Evolutionary conservation across 345 rosid species (phyloP).

Genomic region (Zanthoxylum bungeanum): DNA sequence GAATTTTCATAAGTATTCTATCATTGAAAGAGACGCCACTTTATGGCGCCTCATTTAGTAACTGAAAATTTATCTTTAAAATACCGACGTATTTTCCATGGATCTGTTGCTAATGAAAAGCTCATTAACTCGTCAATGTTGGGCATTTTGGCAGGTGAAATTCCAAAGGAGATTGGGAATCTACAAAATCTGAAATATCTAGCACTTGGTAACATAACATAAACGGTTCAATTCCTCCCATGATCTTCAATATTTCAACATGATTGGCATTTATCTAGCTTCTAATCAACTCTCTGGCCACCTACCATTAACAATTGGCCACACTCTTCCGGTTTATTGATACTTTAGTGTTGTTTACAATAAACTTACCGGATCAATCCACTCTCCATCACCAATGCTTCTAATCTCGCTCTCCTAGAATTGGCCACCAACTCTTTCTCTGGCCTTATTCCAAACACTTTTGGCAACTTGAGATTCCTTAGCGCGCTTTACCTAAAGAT

Average conservation of each 20-base stretch:
- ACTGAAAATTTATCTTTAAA: too few relatives aligned
- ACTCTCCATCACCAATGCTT: conserved; percentile 2
- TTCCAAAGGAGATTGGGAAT: conserved; percentile 16
- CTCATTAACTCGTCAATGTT: too few relatives aligned
- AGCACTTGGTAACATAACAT: neutral
- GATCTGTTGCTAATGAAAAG: too few relatives aligned
- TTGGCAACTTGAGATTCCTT: too few relatives aligned
- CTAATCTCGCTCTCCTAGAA: neutral
- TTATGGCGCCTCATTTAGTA: too few relatives aligned
- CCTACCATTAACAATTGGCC: conserved; percentile 10
- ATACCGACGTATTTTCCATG: too few relatives aligned
- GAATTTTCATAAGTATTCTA: too few relatives aligned
- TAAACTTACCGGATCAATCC: conserved; percentile 6
- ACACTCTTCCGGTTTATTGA: neutral
- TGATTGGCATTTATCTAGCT: neutral
- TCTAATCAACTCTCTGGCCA: neutral
- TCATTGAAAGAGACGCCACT: too few relatives aligned
- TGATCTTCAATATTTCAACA: conserved; percentile 17
- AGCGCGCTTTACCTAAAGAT: neutral
- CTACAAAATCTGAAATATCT: neutral
- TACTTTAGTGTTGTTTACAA: neutral
- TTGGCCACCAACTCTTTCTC: neutral
- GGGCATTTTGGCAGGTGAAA: conserved; percentile 19
- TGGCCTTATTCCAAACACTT: conserved; percentile 3
- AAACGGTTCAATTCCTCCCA: conserved; percentile 16